Evolutionary conservation across 2,329 filamentous ascomycete genomes (phyloP), one percentile per base, ranked within the genome.

Genomic region (Cercospora nicotianae): DNA sequence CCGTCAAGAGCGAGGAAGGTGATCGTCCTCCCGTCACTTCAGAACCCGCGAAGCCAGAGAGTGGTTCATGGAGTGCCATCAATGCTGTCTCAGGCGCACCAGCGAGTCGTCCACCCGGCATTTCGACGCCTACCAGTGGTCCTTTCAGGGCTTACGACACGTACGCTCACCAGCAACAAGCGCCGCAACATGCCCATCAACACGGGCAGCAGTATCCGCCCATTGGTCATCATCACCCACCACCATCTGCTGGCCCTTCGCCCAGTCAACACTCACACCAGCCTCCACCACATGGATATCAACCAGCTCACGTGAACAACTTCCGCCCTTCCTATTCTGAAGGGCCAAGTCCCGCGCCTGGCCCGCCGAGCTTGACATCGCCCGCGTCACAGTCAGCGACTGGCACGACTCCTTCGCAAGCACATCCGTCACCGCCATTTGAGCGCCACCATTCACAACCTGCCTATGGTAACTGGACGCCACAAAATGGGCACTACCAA

Each of bases 41-140:
- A 63, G 69, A 74, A 30, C 69, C 67, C n/a, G 58, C 62, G 12
- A 70, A 62, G 62, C 51, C 68, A 8, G 75, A 77, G 45, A 74
- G 76, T 53, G 78, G 79, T 33, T 72, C 77, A 3, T 81, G 79
- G 79, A 80, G 79, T 60, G 79, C 79, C 12, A 80, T 81, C 72
- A 81, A 81, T 53, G 62, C 75, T 67, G 68, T 58, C 51, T 72
- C 68, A 18, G 76, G 76, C 12, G 74, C 76, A 33, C 26, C 69
- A 23, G 66, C 72, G 8, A 73, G 66, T 61, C 72, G 71, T 31
- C 73, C 69, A 28, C 69, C 68, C 13, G 73, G 65, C 69, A 71
- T 70, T 13, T 69, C 74, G 12, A 72, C 72, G 20, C 69, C 71
- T 3, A 72, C 62, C 26, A 76, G 70, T 51, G 73, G 70, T 20